These are phyloP conservation scores for Zoysia matrella DNA, from an alignment of 202 grass and related monocot species.

Conservation along the genomic window DNA sequence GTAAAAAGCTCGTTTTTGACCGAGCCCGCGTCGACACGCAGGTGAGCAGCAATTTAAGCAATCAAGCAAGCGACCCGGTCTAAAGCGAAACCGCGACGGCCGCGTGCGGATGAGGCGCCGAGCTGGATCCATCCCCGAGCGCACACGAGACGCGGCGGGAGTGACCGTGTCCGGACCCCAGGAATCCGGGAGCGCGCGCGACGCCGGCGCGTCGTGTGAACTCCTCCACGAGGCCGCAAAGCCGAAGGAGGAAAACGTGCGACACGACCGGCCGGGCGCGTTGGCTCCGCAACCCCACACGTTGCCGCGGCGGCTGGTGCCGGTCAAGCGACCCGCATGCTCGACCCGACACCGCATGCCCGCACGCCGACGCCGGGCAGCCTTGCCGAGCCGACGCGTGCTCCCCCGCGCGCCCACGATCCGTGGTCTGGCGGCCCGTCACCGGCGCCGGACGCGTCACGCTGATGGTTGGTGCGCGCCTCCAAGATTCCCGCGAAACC, in stretches of 20 bases:
- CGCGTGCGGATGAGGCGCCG: conserved; percentile 4
- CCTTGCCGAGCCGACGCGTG: no score
- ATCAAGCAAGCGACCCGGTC: conserved; percentile 34
- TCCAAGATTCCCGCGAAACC: conserved; percentile 32
- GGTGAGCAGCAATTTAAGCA: not conserved
- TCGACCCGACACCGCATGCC: no score
- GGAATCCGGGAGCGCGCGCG: conserved; percentile 50
- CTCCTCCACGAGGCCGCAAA: conserved; percentile 3
- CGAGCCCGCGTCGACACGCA: no score
- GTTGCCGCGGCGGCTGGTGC: not conserved
- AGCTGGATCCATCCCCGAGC: not conserved
- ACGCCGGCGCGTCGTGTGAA: not conserved
- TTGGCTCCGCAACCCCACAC: not conserved
- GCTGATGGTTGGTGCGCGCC: not conserved
- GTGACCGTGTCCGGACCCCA: not conserved
- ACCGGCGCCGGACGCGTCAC: not conserved
- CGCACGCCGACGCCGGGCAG: no score
- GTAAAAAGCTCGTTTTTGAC: not conserved
- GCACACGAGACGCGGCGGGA: conserved; percentile 13
- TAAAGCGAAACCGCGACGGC: conserved; percentile 32
- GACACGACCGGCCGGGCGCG: not conserved
- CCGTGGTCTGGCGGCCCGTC: no score
- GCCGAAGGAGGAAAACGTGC: conserved; percentile 33
- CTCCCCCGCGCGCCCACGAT: no score
- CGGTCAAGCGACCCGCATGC: not conserved